A percentile compares a stretch with the other conserved stretches of the same genome.
Conservation (phyloP, 2,329 filamentous ascomycete species). For the Rasamsonia emersonii region DNA sequence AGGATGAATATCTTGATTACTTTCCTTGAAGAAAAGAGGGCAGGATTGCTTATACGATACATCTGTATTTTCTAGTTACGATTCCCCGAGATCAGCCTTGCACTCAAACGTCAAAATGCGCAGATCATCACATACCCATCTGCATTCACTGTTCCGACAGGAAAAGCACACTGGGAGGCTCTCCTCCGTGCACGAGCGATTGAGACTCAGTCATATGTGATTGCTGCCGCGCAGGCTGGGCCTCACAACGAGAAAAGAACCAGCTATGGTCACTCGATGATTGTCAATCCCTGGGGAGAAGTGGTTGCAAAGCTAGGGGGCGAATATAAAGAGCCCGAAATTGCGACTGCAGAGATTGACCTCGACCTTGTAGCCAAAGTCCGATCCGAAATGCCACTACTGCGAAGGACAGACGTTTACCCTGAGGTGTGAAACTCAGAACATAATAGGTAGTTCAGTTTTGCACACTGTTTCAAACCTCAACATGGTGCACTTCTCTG, state of each 20-base stretch:
- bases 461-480: not conserved
- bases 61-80: no score
- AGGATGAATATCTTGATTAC: not conserved
- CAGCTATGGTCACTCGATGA: conserved; percentile 80
- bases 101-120: conserved; percentile 57
- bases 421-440: conserved; percentile 31
- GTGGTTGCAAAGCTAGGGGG: conserved; percentile 56
- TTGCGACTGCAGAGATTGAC: conserved; percentile 48
- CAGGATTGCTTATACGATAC: no score
- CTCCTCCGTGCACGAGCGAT: conserved; percentile 74
- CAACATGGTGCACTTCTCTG: not conserved
- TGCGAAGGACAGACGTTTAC: conserved; percentile 46
- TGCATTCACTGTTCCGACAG: conserved; percentile 82
- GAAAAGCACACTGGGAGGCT: conserved; percentile 75
- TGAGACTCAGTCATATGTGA: conserved; percentile 78
- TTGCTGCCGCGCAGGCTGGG: conserved; percentile 78
- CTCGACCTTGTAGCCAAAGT: conserved; percentile 43
- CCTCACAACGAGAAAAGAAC: conserved; percentile 64
- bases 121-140: conserved; percentile 80
- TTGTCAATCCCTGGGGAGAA: conserved; percentile 79
- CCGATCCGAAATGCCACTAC: conserved; percentile 48
- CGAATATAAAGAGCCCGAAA: conserved; percentile 36
- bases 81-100: conserved; percentile 66
- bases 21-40: no score
- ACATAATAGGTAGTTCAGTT: conserved; percentile 4